Evolutionary conservation across 768 basidiomycete species (phyloP).

Genomic region (Paxillus rubicundulus): DNA sequence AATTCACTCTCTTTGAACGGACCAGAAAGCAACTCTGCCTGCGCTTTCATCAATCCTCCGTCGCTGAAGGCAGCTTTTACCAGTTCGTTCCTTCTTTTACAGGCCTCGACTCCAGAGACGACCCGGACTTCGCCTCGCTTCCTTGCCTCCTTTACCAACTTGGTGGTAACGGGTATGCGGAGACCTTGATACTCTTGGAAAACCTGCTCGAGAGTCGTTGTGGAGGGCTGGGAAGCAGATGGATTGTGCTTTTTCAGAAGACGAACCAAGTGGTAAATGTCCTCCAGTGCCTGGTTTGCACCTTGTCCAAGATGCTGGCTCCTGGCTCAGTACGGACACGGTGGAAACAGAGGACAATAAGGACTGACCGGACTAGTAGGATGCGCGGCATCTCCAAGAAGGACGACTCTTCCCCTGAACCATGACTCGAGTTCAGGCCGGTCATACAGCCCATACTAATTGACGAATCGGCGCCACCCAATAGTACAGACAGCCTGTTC

Average conservation of each 20-base stretch:
- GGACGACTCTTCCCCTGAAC: conserved; percentile 41
- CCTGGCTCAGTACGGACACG: background rate
- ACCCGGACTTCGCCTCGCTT: conserved; percentile 36
- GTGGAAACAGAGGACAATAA: too few relatives aligned
- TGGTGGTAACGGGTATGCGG: conserved; percentile 37
- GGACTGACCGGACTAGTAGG: conserved; percentile 41
- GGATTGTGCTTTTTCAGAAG: conserved; percentile 35
- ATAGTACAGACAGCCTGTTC: background rate
- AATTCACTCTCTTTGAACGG: conserved; percentile 8
- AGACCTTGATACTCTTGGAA: conserved; percentile 35
- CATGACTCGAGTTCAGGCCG: conserved; percentile 40
- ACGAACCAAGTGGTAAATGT: conserved; percentile 35
- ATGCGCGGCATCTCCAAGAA: conserved; percentile 47
- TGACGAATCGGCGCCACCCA: background rate
- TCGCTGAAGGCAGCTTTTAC: conserved; percentile 3
- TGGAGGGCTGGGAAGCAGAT: conserved; percentile 22
- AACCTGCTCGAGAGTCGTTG: conserved; percentile 24
- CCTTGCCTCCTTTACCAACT: conserved; percentile 36
- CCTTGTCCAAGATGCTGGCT: conserved; percentile 43
- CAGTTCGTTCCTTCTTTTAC: conserved; percentile 28
- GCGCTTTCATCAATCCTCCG: background rate
- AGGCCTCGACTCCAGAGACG: conserved; percentile 30
- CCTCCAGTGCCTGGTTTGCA: conserved; percentile 46
- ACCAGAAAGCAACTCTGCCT: background rate
- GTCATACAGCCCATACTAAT: conserved; percentile 43